Percentiles rank a stretch among this genome's conserved stretches.
Evolutionary conservation across 768 basidiomycete species (phyloP).

Genomic region (Pleurotus cornucopiae): DNA sequence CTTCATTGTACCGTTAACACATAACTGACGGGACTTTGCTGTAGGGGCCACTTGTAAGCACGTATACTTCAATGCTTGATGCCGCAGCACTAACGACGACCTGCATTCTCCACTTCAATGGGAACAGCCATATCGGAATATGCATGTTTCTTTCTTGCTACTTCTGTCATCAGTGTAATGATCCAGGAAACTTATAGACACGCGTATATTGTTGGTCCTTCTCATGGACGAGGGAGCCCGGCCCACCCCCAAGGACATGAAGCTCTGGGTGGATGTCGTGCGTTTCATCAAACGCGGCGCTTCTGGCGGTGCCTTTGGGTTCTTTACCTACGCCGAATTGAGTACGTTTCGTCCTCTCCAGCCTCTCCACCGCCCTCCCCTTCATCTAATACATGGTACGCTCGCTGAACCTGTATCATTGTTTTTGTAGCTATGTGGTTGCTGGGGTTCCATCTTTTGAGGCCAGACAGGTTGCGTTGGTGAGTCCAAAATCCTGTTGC

Average conservation of each 20-base stretch:
- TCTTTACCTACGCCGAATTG: conserved; percentile 56
- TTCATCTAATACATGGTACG: no score
- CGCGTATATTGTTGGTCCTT: conserved; percentile 44
- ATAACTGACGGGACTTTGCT: background rate
- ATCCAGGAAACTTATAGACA: conserved; percentile 25
- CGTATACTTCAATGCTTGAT: no score
- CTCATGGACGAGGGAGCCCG: conserved; percentile 42
- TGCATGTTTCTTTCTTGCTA: conserved; percentile 24
- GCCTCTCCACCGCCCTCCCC: background rate
- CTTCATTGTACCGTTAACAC: background rate
- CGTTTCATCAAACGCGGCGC: conserved; percentile 48
- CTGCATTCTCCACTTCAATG: no score
- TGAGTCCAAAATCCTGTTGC: conserved; percentile 12
- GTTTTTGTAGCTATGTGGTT: conserved; percentile 33
- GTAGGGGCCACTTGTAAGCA: conserved; percentile 38
- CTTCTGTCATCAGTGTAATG: background rate
- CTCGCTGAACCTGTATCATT: background rate
- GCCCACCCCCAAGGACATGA: conserved; percentile 45
- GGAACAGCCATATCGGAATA: conserved; percentile 47
- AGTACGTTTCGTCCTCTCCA: conserved; percentile 28
- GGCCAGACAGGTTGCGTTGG: conserved; percentile 40
- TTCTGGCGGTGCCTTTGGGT: conserved; percentile 40
- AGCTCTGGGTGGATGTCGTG: conserved; percentile 52
- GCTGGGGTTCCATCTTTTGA: conserved; percentile 39
- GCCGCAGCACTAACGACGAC: no score